Evolutionary conservation across 805 yeast species (phyloP).

Genomic region (Saccharomycopsis capsularis): DNA sequence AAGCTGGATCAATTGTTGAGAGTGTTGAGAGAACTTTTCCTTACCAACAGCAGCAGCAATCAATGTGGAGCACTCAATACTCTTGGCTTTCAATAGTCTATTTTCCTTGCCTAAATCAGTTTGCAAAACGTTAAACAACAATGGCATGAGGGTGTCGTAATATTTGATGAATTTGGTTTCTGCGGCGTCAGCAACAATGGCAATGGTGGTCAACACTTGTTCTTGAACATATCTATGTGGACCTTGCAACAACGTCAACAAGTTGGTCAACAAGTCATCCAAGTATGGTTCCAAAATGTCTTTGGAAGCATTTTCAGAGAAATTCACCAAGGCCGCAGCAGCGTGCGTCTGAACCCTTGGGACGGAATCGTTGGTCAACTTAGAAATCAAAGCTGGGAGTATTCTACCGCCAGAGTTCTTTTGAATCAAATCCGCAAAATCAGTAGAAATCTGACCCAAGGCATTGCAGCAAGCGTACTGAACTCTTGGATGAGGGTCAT

Average conservation of each 20-base stretch:
- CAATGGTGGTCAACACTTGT: conserved; percentile 93
- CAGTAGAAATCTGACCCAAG: conserved; percentile 93
- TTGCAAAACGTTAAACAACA: conserved; percentile 68
- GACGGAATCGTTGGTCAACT: conserved; percentile 62
- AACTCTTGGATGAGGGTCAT: conserved; percentile 87
- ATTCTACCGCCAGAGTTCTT: conserved; percentile 70
- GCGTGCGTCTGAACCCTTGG: conserved; percentile 97
- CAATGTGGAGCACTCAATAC: conserved; percentile 91
- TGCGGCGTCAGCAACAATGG: conserved; percentile 96
- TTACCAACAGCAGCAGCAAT: conserved; percentile 94
- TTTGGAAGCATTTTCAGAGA: conserved; percentile 84
- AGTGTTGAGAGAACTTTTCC: conserved; percentile 74
- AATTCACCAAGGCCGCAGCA: conserved; percentile 96
- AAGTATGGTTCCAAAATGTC: conserved; percentile 88
- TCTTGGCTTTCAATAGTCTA: conserved; percentile 78
- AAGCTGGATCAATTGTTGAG: conserved; percentile 63
- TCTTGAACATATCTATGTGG: conserved; percentile 94
- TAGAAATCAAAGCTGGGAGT: conserved; percentile 82
- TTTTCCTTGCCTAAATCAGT: conserved; percentile 75
- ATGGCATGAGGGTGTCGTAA: conserved; percentile 91
- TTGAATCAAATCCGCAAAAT: conserved; percentile 86
- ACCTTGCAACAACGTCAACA: conserved; percentile 69
- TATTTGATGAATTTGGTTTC: conserved; percentile 81
- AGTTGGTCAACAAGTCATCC: conserved; percentile 68
- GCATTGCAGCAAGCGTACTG: conserved; percentile 98